Base-by-base conservation (phyloP, 2,329 filamentous ascomycete genomes). In the Juglanconis juglandina region DNA sequence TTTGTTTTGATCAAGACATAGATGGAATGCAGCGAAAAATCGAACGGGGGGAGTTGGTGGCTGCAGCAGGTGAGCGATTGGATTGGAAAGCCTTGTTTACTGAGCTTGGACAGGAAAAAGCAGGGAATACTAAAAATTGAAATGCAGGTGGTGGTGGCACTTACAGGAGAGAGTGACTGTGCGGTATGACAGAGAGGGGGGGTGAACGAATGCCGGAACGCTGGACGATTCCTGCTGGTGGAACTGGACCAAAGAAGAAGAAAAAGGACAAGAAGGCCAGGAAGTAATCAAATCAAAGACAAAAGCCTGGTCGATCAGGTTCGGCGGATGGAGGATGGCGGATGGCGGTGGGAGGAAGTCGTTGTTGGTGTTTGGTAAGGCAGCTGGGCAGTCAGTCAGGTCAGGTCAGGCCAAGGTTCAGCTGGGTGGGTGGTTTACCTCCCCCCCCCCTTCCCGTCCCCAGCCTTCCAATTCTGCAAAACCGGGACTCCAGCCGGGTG, bases 1-100 rank as follows among this genome's bases (percentile, higher is more conserved):
- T 53, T 62, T 55, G 60, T 58, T 58, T 46, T 57, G 55, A 54
- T 64, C 63, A 65, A 67, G 59, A 59, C 65, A 64, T 65, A 17
- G 59, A 62, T 65, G 30, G 59, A 62, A 60, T 59, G 55, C 50
- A 59, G 58, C 51, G 62, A 60, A 56, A 51, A 42, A 37, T 33
- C 4, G 57, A 34, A 33, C 49, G 50, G 49, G 46, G 42, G 59
- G 59, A 41, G 34, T 13, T 14, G 41, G 13, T 53, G 44, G 41
- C 48, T 53, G 56, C 44, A 54, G 49, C 30, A 53, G 33, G 57
- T 60, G 59, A 61, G 59, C 51, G 46, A 53, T 58, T 41, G 55
- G 46, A 53, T 58, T 41, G 55, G 58, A 42, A 35, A 8, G 54
- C 14, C 50, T 58, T 47, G 50, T 49, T 47, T 13, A 55, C 50